A percentile compares a stretch with the other conserved stretches of the same genome.
These are phyloP conservation scores for Suillus lakei DNA, from an alignment of 768 basidiomycete genomes.

Conservation along the genomic window DNA sequence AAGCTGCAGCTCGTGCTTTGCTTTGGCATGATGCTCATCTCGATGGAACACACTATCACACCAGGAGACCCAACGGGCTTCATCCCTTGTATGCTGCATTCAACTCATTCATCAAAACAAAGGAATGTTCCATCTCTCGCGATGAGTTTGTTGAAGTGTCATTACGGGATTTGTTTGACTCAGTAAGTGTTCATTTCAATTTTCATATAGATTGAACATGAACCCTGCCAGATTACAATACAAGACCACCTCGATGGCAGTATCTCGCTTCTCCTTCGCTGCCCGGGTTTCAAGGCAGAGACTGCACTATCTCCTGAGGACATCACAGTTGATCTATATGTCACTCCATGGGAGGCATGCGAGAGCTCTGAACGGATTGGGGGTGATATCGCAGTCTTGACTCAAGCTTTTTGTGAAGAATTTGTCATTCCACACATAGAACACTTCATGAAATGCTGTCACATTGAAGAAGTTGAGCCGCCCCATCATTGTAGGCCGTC, in stretches of 20 bases:
- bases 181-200: constrained; percentile 1
- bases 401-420: constrained; percentile 17
- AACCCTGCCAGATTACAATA: constrained; percentile 12
- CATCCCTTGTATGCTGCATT: constrained; percentile 7
- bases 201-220: not conserved
- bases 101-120: not conserved
- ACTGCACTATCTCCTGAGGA: constrained; percentile 6
- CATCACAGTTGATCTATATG: constrained; percentile 13
- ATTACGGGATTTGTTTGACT: constrained; percentile 9
- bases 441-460: constrained; percentile 9
- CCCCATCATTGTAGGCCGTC: constrained; percentile 6
- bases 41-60: constrained; percentile 5
- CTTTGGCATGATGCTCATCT: constrained; percentile 10
- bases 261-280: constrained; percentile 10
- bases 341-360: constrained; percentile 9
- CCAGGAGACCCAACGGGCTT: not conserved
- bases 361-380: not conserved
- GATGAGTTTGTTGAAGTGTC: not conserved
- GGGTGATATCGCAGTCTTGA: constrained; percentile 7
- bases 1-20: constrained; percentile 6
- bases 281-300: constrained; percentile 1
- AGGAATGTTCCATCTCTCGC: not conserved
- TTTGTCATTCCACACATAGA: constrained; percentile 15
- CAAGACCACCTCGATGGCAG: constrained; percentile 17
- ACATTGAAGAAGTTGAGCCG: not conserved